Percentiles rank a stretch among this genome's conserved stretches.
Evolutionary conservation across 345 rosid species (phyloP).

Genomic region (Nephelium lappaceum): DNA sequence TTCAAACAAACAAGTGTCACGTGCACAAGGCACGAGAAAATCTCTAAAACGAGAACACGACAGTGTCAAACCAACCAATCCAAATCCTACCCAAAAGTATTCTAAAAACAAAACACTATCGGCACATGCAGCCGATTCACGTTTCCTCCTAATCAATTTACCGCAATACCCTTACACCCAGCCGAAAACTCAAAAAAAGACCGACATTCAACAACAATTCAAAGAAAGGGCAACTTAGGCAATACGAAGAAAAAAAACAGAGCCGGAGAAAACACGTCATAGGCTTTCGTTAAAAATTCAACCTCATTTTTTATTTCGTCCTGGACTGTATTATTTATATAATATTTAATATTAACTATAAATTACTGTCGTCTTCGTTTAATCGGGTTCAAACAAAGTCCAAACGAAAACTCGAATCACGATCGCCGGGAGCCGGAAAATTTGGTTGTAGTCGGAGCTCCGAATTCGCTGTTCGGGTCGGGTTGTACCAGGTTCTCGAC

Average conservation of each 20-base stretch:
- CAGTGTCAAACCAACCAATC: background rate
- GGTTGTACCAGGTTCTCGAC: background rate
- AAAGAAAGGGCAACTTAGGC: slow-evolving; percentile 14
- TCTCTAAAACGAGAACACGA: background rate
- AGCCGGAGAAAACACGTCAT: background rate
- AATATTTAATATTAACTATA: background rate
- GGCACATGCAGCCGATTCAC: background rate
- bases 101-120: background rate
- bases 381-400: background rate
- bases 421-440: background rate
- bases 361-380: background rate
- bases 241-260: background rate
- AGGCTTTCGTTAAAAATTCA: background rate
- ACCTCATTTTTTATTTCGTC: background rate
- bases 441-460: background rate
- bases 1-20: background rate
- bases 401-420: background rate
- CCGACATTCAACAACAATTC: background rate
- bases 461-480: background rate
- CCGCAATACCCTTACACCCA: background rate
- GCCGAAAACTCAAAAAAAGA: background rate
- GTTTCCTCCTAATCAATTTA: background rate
- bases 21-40: background rate
- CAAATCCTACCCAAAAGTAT: too few relatives aligned
- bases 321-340: background rate